Percentiles rank a stretch among this genome's conserved stretches.
phyloP scores from a whole-genome alignment of 2,329 filamentous ascomycete genomes.

The Erysiphe pulchra region DNA sequence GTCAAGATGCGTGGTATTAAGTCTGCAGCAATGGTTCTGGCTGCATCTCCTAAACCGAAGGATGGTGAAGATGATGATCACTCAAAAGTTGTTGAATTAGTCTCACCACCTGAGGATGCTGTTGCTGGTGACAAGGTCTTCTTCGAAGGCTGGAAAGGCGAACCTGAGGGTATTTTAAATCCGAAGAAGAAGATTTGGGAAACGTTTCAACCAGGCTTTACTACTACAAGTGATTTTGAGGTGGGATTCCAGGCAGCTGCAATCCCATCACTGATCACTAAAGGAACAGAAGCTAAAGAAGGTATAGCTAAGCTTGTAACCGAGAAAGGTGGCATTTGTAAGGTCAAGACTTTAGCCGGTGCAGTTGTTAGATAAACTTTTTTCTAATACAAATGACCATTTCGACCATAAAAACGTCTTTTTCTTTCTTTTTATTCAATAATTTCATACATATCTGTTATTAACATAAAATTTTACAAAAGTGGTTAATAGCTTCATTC shows the following conservation, averaged over 20 bases:
- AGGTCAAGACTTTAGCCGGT: constrained; percentile 53
- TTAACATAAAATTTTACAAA: no score
- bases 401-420: no score
- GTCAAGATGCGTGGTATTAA: constrained; percentile 93
- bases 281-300: constrained; percentile 23
- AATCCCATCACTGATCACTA: constrained; percentile 52
- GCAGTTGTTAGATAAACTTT: constrained; percentile 49
- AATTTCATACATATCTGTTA: no score
- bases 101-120: constrained; percentile 52
- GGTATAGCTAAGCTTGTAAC: constrained; percentile 43
- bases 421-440: no score
- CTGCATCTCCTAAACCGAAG: constrained; percentile 60
- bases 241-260: constrained; percentile 64
- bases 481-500: no score
- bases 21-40: constrained; percentile 72
- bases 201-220: constrained; percentile 86
- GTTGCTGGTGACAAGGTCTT: constrained; percentile 68
- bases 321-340: constrained; percentile 54
- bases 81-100: constrained; percentile 77
- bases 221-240: constrained; percentile 55
- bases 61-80: constrained; percentile 70
- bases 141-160: constrained; percentile 85
- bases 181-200: constrained; percentile 99
- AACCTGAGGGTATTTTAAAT: constrained; percentile 82
- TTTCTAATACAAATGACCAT: background rate